Base-by-base conservation (phyloP, 2,329 filamentous ascomycete species). In the Neonectria hederae region DNA sequence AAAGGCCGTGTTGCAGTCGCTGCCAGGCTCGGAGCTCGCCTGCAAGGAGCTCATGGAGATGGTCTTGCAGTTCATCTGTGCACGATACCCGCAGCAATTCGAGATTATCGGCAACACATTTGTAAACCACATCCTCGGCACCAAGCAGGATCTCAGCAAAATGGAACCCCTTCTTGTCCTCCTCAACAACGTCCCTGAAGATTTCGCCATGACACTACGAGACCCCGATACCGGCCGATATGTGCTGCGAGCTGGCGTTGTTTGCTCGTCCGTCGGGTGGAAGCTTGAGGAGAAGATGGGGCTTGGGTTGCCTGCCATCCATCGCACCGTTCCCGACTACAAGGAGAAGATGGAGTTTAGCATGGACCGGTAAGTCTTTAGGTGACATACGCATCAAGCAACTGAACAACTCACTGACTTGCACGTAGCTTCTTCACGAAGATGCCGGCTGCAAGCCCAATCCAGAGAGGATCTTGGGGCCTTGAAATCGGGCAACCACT, bases 31-130 rank as follows among this genome's bases (percentile, higher is more conserved):
- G 0, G 91, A 96, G 71, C 81, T 96, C 0, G 93, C 89, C 0
- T 93, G 90, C 75, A 94, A 93, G 74, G 93, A 97, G 72, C 82
- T 96, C 6, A 94, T 96, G 92, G 93, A 97, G 77, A 94, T 95
- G 88, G 85, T 84, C 2, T 70, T 97, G 4, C 92, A 95, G 68
- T 97, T 95, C 69, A 78, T 95, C n/a, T 92, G 88, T 65, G 84
- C 87, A 4, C 85, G 93, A 4, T 97, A 97, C 73, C 93, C 93
- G 0, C 85, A 89, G 6, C 89, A 91, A 69, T 97, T 97, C 76
- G 81, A 82, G 4, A 75, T 93, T 0, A 80, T 87, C 21, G 85
- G 83, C 4, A 84, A 82, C 42, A 75, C 86, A 3, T 86, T 97
- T 62, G 80, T 87, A 66, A 97, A 97, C 76, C 77, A 76, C 35